Conservation (phyloP, 306 rosid species). For the Dalbergia oliveri region DNA sequence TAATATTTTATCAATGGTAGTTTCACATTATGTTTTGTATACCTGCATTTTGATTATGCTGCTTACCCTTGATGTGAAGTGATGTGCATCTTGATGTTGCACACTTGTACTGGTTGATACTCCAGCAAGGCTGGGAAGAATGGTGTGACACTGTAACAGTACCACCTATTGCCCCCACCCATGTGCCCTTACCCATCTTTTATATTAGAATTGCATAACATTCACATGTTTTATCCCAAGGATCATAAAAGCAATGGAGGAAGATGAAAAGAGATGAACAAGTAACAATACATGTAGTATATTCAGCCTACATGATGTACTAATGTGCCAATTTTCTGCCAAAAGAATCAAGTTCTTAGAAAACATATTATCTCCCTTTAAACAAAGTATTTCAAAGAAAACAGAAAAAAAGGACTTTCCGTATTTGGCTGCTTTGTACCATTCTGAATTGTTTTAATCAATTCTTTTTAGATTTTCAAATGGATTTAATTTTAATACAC, state of each 20-base stretch:
- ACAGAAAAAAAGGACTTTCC: neutral
- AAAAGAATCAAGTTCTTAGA: neutral
- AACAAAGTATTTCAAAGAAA: neutral
- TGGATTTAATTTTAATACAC: no score
- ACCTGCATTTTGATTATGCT: no score
- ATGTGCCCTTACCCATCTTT: conserved; percentile 47
- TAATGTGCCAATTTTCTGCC: conserved; percentile 3
- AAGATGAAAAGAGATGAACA: neutral
- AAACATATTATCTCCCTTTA: neutral
- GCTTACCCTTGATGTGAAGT: neutral
- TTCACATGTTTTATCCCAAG: conserved; percentile 14
- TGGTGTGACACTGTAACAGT: conserved; percentile 21
- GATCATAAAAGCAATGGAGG: conserved; percentile 5
- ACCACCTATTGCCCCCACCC: conserved; percentile 48
- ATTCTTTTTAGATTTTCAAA: neutral
- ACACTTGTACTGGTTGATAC: conserved; percentile 26
- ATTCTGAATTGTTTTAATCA: neutral
- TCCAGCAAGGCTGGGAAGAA: conserved; percentile 39
- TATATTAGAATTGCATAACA: neutral
- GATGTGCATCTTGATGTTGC: neutral
- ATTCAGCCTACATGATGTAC: neutral
- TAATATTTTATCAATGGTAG: no score
- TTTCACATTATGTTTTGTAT: no score
- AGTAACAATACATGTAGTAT: neutral
- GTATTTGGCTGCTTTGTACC: neutral